Conservation (phyloP, 192 early-diverging fungal species). For the Coemansia sp. region DNA sequence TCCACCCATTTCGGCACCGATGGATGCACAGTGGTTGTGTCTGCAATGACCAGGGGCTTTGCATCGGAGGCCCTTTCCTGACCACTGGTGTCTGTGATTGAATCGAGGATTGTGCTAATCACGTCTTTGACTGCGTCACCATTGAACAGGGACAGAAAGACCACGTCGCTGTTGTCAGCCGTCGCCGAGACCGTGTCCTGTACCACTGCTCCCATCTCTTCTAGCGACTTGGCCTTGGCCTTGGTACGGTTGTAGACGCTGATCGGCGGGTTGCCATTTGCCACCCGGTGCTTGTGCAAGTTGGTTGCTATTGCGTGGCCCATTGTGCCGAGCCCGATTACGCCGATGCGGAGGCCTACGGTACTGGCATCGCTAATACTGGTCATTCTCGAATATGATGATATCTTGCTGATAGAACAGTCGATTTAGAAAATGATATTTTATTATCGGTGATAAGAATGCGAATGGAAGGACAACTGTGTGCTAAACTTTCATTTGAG, state of each 20-base stretch:
- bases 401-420: no score
- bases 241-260: constrained; percentile 64
- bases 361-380: neutral
- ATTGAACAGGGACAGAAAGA: constrained; percentile 62
- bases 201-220: constrained; percentile 38
- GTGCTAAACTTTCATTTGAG: no score
- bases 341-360: constrained; percentile 39
- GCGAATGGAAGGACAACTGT: no score
- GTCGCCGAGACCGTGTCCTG: constrained; percentile 36
- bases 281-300: constrained; percentile 50
- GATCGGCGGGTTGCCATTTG: constrained; percentile 26
- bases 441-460: no score
- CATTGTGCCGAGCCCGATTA: constrained; percentile 64
- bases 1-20: constrained; percentile 22
- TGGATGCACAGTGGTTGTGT: constrained; percentile 60
- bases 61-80: neutral
- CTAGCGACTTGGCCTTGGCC: constrained; percentile 42
- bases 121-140: constrained; percentile 54
- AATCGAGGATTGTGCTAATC: constrained; percentile 39
- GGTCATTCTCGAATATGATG: no score
- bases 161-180: constrained; percentile 47
- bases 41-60: constrained; percentile 51
- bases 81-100: constrained; percentile 1
- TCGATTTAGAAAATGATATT: no score
- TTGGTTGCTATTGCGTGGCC: constrained; percentile 62